A percentile compares a stretch with the other conserved stretches of the same genome.
phyloP scores from a whole-genome alignment of 73 alveolate genomes.

The Symbiodinium natans region DNA sequence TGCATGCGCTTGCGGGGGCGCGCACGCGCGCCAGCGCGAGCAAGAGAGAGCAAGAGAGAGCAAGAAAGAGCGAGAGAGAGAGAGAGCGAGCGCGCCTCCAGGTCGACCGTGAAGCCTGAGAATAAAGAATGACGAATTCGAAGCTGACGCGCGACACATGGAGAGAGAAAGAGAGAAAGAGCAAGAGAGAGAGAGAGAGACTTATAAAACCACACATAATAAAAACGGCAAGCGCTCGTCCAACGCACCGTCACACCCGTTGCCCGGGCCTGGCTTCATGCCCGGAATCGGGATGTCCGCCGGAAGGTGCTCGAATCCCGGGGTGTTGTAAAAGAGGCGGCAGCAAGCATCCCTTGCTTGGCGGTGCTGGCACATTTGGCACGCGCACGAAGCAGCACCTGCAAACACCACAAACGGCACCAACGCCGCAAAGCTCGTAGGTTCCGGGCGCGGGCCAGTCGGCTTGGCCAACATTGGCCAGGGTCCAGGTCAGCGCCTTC shows the following conservation, averaged over 20 bases:
- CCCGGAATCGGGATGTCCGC: conserved; percentile 12
- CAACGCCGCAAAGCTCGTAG: no score
- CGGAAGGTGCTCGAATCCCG: conserved; percentile 39
- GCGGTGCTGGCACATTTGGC: no score
- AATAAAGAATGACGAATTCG: no score
- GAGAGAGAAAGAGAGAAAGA: no score
- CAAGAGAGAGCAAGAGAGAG: background rate
- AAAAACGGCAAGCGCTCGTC: no score
- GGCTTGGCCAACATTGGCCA: conserved; percentile 54
- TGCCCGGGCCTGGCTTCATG: background rate
- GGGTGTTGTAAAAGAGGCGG: conserved; percentile 83
- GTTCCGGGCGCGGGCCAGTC: conserved; percentile 37
- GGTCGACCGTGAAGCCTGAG: conserved; percentile 11
- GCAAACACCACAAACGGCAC: no score
- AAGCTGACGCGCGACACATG: no score
- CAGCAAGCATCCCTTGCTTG: conserved; percentile 23
- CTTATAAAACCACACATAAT: no score
- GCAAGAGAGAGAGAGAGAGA: no score
- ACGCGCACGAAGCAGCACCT: no score
- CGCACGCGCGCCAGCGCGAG: no score
- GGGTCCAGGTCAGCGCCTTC: conserved; percentile 46
- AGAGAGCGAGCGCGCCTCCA: background rate
- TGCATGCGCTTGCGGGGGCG: no score
- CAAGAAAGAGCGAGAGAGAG: background rate
- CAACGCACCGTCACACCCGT: background rate